Evolutionary conservation across 2,329 filamentous ascomycete species (phyloP), one percentile per base, ranked within the genome.

Genomic region (Talaromyces amestolkiae): DNA sequence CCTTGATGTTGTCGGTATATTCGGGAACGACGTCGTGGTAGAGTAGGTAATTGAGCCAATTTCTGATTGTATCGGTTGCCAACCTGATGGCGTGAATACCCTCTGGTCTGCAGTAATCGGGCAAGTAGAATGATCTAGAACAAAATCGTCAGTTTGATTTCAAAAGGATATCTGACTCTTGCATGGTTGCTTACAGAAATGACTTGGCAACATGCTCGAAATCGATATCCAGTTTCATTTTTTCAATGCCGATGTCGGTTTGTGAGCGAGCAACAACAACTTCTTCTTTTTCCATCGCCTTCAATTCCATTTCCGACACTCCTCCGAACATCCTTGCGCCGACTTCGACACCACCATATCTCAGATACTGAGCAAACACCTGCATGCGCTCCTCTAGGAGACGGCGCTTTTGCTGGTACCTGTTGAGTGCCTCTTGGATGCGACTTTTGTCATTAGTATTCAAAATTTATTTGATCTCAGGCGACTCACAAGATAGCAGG

Each of bases 21-120:
- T 98, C 95, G 0, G 91, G 89, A 72, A 93, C 97, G 17, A 96
- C 94, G 43, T 91, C 86, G 73, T 98, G 93, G 67, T 90, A 86
- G 10, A 93, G 82, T 0, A 98, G 82, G 70, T 97, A 99, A 69
- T 92, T 91, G 68, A 97, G 86, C 74, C 98, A 98, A 73, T 95
- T 96, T 66, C 87, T 86, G 47, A 97, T 83, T 0, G 96, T 86
- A 39, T 85, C 83, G 22, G 89, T 86, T 3, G 87, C 87, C 7
- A 84, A 77, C n/a, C 84, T 78, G 67, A 93, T 83, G 13, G 83
- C 77, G 0, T 79, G 74, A 17, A 82, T 74, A 4, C 78, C 81
- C 13, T 87, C 84, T 58, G 86, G 85, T 19, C 85, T 82, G 43
- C 86, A 85, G 43, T 86, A 79, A 31, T 79, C 79, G 0, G 86